Percentiles rank a stretch among this genome's conserved stretches.
These are phyloP conservation scores for Thymus quinquecostatus DNA, from an alignment of 257 asterid genomes.

Conservation along the genomic window DNA sequence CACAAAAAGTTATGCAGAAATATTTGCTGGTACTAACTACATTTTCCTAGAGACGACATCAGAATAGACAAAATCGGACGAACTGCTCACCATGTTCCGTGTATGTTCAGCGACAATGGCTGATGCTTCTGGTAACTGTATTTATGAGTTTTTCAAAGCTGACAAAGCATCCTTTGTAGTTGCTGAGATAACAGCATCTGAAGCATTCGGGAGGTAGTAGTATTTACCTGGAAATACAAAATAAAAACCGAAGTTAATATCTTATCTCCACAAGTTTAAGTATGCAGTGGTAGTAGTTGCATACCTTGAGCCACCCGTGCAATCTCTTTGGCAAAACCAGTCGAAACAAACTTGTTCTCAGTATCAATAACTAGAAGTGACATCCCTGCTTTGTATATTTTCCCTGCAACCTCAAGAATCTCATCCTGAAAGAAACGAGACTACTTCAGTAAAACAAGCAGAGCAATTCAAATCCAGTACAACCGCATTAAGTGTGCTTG, in stretches of 20 bases:
- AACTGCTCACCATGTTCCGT: constrained; percentile 9
- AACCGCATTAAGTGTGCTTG: background rate
- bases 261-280: background rate
- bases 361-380: constrained; percentile 60
- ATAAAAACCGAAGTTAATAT: background rate
- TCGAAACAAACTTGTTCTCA: constrained; percentile 79
- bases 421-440: constrained; percentile 62
- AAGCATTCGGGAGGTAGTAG: constrained; percentile 96
- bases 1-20: background rate
- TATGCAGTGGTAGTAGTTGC: constrained; percentile 5
- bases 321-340: constrained; percentile 97
- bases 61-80: constrained; percentile 21
- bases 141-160: constrained; percentile 67
- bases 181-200: constrained; percentile 94
- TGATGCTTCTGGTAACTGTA: background rate
- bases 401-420: constrained; percentile 89
- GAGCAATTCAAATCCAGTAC: background rate
- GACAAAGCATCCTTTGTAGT: constrained; percentile 92
- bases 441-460: background rate
- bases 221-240: constrained; percentile 67
- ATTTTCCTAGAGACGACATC: background rate
- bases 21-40: background rate
- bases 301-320: constrained; percentile 97
- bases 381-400: constrained; percentile 89
- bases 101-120: background rate